These are phyloP conservation scores for Calonectria crousiana DNA, from an alignment of 2,329 filamentous ascomycete genomes.

Conservation along the genomic window DNA sequence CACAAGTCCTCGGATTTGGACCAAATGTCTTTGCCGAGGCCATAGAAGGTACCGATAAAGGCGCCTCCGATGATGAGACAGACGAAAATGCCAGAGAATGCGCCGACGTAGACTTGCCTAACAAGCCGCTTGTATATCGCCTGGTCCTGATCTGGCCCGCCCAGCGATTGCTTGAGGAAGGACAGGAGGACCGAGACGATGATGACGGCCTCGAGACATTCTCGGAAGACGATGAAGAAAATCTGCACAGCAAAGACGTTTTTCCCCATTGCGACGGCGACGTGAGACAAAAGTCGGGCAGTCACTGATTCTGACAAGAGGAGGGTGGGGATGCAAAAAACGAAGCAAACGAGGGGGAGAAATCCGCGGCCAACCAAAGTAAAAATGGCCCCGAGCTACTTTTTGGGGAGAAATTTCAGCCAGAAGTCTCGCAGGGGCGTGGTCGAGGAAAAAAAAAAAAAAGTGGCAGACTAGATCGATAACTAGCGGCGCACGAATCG, in stretches of 20 bases:
- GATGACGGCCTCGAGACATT: conserved; percentile 81
- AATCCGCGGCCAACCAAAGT: background rate
- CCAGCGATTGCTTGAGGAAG: conserved; percentile 82
- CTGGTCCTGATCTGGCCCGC: conserved; percentile 69
- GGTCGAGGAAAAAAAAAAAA: conserved; percentile 3
- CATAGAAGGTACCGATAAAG: conserved; percentile 78
- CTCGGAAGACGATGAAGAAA: conserved; percentile 88
- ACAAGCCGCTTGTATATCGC: conserved; percentile 73
- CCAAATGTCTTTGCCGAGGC: conserved; percentile 73
- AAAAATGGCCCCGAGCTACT: background rate
- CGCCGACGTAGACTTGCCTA: conserved; percentile 76
- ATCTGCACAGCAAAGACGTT: conserved; percentile 80
- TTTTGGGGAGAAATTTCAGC: background rate
- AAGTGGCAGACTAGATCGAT: conserved; percentile 5
- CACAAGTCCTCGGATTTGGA: conserved; percentile 75
- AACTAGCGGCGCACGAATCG: background rate
- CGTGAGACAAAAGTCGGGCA: background rate
- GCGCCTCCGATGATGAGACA: conserved; percentile 72
- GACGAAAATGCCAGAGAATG: conserved; percentile 68
- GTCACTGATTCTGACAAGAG: background rate
- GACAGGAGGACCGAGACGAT: conserved; percentile 84
- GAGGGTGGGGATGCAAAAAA: background rate
- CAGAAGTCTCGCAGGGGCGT: background rate
- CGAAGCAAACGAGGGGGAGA: background rate
- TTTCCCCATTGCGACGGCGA: conserved; percentile 61